Conservation (phyloP, 192 early-diverging fungal genomes). For the Coemansia pectinata region DNA sequence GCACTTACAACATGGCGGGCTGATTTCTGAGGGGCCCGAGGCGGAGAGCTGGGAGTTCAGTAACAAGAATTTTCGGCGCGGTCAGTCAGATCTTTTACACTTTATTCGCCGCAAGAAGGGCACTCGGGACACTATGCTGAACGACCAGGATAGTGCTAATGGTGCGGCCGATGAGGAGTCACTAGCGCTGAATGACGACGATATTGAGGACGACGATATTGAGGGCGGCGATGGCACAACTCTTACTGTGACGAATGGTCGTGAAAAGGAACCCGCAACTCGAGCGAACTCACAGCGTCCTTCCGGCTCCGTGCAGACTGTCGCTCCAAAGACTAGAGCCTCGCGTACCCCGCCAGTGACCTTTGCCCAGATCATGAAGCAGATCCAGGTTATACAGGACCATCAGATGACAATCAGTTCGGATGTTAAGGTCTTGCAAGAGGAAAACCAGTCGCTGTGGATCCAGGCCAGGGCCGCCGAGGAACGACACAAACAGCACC, state of each 20-base stretch:
- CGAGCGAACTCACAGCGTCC: neutral
- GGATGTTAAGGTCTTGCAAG: constrained; percentile 83
- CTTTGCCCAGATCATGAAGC: constrained; percentile 57
- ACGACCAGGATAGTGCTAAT: constrained; percentile 29
- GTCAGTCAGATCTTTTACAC: constrained; percentile 85
- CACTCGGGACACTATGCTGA: constrained; percentile 16
- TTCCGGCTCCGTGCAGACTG: neutral
- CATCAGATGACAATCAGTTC: constrained; percentile 87
- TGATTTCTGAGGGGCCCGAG: constrained; percentile 66
- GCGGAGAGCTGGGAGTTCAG: constrained; percentile 92
- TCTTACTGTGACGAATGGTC: neutral
- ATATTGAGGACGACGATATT: constrained; percentile 48
- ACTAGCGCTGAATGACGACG: neutral
- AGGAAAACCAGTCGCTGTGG: constrained; percentile 90
- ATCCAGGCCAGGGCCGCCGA: constrained; percentile 72
- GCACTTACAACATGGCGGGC: constrained; percentile 87
- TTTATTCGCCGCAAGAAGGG: constrained; percentile 87
- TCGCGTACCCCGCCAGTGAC: constrained; percentile 29
- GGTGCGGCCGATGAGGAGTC: constrained; percentile 42
- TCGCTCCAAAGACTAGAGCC: constrained; percentile 8
- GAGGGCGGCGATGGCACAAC: constrained; percentile 42
- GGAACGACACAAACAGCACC: constrained; percentile 81
- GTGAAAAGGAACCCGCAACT: neutral
- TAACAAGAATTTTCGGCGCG: constrained; percentile 86
- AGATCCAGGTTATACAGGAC: constrained; percentile 85